Percentiles rank a stretch among this genome's conserved stretches.
These are phyloP conservation scores for Cicer bijugum DNA, from an alignment of 306 rosid genomes.

Conservation along the genomic window DNA sequence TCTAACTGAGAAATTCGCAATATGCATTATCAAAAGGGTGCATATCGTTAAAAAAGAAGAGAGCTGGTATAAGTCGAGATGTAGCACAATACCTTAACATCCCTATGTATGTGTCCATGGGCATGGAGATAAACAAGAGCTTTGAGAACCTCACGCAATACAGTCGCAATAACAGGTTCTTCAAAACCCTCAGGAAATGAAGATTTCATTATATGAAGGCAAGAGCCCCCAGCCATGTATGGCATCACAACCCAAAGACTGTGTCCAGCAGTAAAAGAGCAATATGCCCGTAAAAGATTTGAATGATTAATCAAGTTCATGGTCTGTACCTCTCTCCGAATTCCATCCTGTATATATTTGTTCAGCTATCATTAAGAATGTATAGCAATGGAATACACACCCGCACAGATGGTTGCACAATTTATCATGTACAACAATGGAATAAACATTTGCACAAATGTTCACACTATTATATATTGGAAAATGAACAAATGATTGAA, in stretches of 20 bases:
- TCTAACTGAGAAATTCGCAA: constrained; percentile 20
- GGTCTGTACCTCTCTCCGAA: constrained; percentile 85
- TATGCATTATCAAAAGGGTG: constrained; percentile 23
- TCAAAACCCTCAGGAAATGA: constrained; percentile 84
- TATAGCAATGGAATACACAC: neutral
- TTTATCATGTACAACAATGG: constrained; percentile 1
- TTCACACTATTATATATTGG: constrained; percentile 13
- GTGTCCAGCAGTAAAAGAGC: constrained; percentile 91
- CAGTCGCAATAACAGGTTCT: constrained; percentile 87
- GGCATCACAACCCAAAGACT: constrained; percentile 99
- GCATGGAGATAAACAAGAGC: constrained; percentile 96
- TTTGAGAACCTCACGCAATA: constrained; percentile 86
- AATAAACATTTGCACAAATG: constrained; percentile 15
- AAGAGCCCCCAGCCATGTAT: constrained; percentile 97
- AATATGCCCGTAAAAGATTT: constrained; percentile 82
- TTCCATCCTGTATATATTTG: constrained; percentile 82
- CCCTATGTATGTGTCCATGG: constrained; percentile 96
- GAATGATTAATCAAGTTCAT: constrained; percentile 88
- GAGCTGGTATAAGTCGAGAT: constrained; percentile 23
- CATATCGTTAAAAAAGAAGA: constrained; percentile 24
- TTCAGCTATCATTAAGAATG: constrained; percentile 27
- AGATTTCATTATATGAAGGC: constrained; percentile 95
- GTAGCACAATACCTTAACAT: constrained; percentile 74
- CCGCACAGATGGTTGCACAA: neutral
- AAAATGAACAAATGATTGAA: constrained; percentile 30